Evolutionary conservation across 1,139 yeast species (phyloP), one percentile per base, ranked within the genome.

Genomic region (Magnusiomyces sp.): DNA sequence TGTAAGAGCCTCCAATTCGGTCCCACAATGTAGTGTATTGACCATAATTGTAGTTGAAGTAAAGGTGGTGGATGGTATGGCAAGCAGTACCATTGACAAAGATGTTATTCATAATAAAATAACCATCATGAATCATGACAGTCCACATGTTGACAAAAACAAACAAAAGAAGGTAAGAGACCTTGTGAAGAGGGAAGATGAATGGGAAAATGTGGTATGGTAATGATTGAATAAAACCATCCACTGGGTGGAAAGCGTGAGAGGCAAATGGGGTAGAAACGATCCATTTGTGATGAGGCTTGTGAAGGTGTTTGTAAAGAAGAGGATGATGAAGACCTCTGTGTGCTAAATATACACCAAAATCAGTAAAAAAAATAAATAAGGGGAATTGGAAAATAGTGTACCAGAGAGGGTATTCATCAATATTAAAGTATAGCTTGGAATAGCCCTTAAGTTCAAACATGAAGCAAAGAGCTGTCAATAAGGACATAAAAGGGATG

Each of bases 261-360:
- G 96, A 88, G 1, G 98, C 98, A 70, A 84, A 92, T 36, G 98
- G 98, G 2, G 98, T 90, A 57, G 97, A 92, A 48, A 92, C 97
- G 62, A 92, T 81, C 98, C 98, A 92, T 71, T 92, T 94, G 76
- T 92, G 98, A 69, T 92, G 98, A n/a, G 97, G 97, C 72, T 92
- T 92, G 73, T 92, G 98, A 57, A 92, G 72, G 34, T 64, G 68
- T 73, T 84, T 90, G 77, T 92, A 92, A 40, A 92, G 82, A 37
- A 75, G 62, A 32, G 96, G 97, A 84, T 90, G 86, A 68, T 92
- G 98, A 62, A 92, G 75, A 77, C 87, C 79, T 64, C 97, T 81
- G 71, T 92, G 98, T 59, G 89, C 83, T 64, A 85, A 75, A 68
- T 92, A 92, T 62, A 92, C 88, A 53, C 92, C 86, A 66, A 88